Evolutionary conservation across 2,329 filamentous ascomycete genomes (phyloP).

Genomic region (Capronia americana): DNA sequence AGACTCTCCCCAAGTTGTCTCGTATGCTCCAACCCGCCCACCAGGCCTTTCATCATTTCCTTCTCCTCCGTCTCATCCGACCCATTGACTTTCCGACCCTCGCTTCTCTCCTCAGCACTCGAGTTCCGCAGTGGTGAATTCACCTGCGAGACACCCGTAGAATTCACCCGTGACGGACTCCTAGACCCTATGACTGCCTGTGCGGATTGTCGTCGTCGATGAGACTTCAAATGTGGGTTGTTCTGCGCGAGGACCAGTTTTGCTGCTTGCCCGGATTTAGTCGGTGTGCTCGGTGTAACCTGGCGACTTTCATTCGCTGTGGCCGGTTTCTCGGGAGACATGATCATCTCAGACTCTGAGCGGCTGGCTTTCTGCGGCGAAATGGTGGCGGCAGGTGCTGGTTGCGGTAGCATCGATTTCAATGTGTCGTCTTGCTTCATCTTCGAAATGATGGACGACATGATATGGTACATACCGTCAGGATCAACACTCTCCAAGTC

Average conservation of each 20-base stretch:
- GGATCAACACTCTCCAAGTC: constrained; percentile 85
- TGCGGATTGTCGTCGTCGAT: constrained; percentile 68
- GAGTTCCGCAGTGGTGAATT: constrained; percentile 51
- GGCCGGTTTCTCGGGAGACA: constrained; percentile 12
- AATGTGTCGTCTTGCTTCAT: constrained; percentile 60
- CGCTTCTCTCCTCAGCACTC: constrained; percentile 43
- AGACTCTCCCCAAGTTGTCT: constrained; percentile 88
- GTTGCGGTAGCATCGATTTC: constrained; percentile 47
- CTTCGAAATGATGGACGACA: constrained; percentile 77
- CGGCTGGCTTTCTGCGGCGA: constrained; percentile 16
- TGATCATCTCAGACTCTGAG: not conserved
- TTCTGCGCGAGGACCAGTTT: constrained; percentile 80
- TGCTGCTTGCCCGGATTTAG: constrained; percentile 43
- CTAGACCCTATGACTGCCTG: constrained; percentile 40
- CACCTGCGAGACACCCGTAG: constrained; percentile 26
- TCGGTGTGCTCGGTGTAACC: constrained; percentile 50
- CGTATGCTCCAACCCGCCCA: constrained; percentile 89
- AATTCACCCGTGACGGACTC: not conserved
- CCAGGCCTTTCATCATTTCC: constrained; percentile 56
- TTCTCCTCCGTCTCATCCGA: constrained; percentile 23
- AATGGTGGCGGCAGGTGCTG: not conserved
- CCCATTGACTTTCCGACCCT: not conserved
- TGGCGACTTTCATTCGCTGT: constrained; percentile 39
- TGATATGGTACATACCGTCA: constrained; percentile 84
- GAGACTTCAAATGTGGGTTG: constrained; percentile 84